These are phyloP conservation scores for Peronospora destructor DNA, from an alignment of 352 stramenopile genomes.

Conservation along the genomic window DNA sequence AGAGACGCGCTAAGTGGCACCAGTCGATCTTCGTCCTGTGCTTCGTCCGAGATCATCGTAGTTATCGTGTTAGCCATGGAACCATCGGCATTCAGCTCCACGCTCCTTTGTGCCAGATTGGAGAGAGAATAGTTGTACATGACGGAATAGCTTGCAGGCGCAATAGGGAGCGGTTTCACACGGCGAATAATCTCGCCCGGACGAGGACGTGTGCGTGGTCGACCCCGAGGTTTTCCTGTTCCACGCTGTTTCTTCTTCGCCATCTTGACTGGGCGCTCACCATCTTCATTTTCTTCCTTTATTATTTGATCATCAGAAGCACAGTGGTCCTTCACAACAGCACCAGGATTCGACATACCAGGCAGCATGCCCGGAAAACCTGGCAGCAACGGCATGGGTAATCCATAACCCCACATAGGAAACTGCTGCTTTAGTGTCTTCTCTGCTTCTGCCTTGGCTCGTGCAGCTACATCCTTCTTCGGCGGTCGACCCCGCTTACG, in stretches of 20 bases:
- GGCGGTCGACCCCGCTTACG: constrained; percentile 60
- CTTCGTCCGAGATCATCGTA: constrained; percentile 11
- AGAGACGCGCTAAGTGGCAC: constrained; percentile 38
- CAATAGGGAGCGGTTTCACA: constrained; percentile 61
- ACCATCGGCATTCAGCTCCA: constrained; percentile 35
- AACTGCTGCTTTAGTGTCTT: constrained; percentile 66
- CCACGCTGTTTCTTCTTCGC: constrained; percentile 73
- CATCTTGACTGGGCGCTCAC: constrained; percentile 31
- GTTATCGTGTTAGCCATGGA: constrained; percentile 12
- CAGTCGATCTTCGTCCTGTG: constrained; percentile 42
- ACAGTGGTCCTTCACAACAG: constrained; percentile 31
- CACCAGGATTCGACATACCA: constrained; percentile 24
- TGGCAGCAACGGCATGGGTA: constrained; percentile 47
- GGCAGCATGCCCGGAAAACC: constrained; percentile 37
- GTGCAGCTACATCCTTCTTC: constrained; percentile 56
- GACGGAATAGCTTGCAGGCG: constrained; percentile 64
- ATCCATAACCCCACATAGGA: constrained; percentile 51
- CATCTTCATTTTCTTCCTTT: constrained; percentile 27
- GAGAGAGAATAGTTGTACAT: constrained; percentile 72
- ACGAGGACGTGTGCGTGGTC: constrained; percentile 61
- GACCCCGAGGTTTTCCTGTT: constrained; percentile 62
- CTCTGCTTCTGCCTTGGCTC: constrained; percentile 41
- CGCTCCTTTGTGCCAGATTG: constrained; percentile 44
- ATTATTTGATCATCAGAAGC: constrained; percentile 14
- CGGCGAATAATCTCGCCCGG: constrained; percentile 71